A percentile compares a stretch with the other conserved stretches of the same genome.
Conservation (phyloP, 305 asterid genomes). For the Rubia tinctorum region DNA sequence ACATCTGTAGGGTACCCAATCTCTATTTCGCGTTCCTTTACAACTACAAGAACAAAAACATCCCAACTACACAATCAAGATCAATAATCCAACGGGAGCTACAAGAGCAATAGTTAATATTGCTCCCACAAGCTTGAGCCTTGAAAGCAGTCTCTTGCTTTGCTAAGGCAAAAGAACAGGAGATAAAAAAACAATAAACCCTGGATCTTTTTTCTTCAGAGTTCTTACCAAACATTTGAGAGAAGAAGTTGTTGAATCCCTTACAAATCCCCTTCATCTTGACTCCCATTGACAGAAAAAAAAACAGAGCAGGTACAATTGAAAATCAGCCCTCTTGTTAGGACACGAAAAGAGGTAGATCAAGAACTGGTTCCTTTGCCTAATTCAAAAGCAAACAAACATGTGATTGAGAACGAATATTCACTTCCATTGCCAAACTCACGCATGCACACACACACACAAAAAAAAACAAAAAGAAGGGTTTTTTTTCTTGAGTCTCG, state of each 20-base stretch:
- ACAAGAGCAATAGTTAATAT: neutral
- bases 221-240: slow-evolving; percentile 69
- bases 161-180: neutral
- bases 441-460: neutral
- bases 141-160: too few relatives aligned
- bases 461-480: neutral
- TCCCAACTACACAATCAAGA: neutral
- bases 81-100: too few relatives aligned
- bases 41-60: slow-evolving; percentile 51
- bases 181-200: neutral
- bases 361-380: slow-evolving; percentile 34
- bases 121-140: neutral
- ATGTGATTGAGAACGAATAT: slow-evolving; percentile 1
- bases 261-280: slow-evolving; percentile 77
- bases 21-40: slow-evolving; percentile 84
- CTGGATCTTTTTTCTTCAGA: neutral
- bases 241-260: slow-evolving; percentile 60
- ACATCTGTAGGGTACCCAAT: slow-evolving; percentile 91
- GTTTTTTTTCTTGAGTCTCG: slow-evolving; percentile 9
- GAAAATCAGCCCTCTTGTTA: slow-evolving; percentile 21
- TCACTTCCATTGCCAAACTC: neutral
- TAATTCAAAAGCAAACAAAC: slow-evolving; percentile 17
- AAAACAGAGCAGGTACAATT: slow-evolving; percentile 18
- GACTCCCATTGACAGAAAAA: slow-evolving; percentile 38
- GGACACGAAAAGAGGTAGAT: slow-evolving; percentile 26